phyloP scores from a whole-genome alignment of 495 filamentous ascomycete species.

The Aspergillus nanangensis region DNA sequence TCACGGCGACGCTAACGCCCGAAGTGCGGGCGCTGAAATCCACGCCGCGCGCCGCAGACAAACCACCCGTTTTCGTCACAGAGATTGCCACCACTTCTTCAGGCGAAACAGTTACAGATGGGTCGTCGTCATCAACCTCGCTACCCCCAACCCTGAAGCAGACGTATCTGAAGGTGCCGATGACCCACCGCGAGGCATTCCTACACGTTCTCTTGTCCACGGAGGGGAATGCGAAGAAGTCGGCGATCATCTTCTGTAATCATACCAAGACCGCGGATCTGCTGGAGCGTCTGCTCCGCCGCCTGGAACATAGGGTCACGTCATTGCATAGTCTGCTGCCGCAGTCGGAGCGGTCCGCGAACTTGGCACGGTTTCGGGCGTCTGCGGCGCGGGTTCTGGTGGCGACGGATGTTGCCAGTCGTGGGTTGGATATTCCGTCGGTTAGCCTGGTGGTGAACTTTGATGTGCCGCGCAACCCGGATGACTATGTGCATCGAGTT shows the following conservation, averaged over 20 bases:
- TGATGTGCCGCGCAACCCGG: constrained; percentile 90
- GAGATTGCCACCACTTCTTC: constrained; percentile 58
- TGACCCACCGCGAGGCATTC: constrained; percentile 89
- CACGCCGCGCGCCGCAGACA: constrained; percentile 58
- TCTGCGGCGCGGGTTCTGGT: constrained; percentile 86
- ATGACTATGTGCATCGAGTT: constrained; percentile 96
- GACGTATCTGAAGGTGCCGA: constrained; percentile 78
- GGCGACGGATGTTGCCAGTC: constrained; percentile 92
- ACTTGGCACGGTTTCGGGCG: constrained; percentile 87
- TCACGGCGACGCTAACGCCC: constrained; percentile 93
- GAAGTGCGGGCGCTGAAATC: constrained; percentile 82
- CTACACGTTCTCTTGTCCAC: constrained; percentile 86
- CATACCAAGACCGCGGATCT: constrained; percentile 82
- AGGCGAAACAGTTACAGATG: too few species aligned
- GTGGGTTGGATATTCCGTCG: constrained; percentile 92
- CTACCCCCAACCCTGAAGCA: constrained; percentile 71
- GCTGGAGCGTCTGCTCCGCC: constrained; percentile 76
- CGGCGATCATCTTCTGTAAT: constrained; percentile 92
- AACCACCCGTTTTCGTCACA: constrained; percentile 78
- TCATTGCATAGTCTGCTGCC: constrained; percentile 81
- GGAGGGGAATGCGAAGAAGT: constrained; percentile 64
- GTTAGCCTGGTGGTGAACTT: constrained; percentile 91
- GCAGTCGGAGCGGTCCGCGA: constrained; percentile 76
- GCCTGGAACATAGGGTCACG: constrained; percentile 85
- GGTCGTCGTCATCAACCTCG: background rate